Base-by-base conservation (phyloP, 2,329 filamentous ascomycete species). In the Alternaria sp. region DNA sequence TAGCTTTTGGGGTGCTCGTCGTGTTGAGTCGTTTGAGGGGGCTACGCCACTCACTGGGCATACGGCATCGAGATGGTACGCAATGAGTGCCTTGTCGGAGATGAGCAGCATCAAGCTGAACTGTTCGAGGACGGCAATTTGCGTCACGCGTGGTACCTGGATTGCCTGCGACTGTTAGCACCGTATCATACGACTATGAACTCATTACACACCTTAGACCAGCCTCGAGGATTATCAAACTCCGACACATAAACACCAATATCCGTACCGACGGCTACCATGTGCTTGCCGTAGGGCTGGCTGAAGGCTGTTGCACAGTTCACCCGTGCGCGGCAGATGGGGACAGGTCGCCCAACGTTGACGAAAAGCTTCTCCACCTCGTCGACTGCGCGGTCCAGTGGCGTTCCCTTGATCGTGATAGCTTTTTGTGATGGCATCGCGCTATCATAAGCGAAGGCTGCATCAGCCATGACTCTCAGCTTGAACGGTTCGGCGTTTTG, bases 401-500 rank as follows among this genome's bases (percentile, higher is more conserved):
- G 96, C 1, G 96, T 99, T 5, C 93, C 94, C 70, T 90, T 90
- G 75, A 99, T 96, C 9, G 91, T 88, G 19, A 97, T 91, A 61
- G 88, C 88, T 77, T 87, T 90, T 49, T 80, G 77, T 4, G 77
- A 77, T 10, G 74, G 74, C 60, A 78, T 74, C 12, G 88, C 86
- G 43, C 87, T 83, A 69, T 96, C 93, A 72, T 93, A 94, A 11
- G 91, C 90, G 79, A 99, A 99, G 0, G 94, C 92, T 46, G 92
- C 91, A 77, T 99, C 96, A 0, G 96, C 94, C 77, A 99, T 90
- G 9, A 99, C 93, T 21, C 93, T 90, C 8, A 99, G 83, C 54
- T 93, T 88, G 86, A 99, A 99, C 0, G 96, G 96, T 79, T 99
- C 96, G 0, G 96, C 95, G 76, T 98, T 97, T 75, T 99, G 96